Conservation (phyloP, 345 rosid genomes). For the Brassica carinata region DNA sequence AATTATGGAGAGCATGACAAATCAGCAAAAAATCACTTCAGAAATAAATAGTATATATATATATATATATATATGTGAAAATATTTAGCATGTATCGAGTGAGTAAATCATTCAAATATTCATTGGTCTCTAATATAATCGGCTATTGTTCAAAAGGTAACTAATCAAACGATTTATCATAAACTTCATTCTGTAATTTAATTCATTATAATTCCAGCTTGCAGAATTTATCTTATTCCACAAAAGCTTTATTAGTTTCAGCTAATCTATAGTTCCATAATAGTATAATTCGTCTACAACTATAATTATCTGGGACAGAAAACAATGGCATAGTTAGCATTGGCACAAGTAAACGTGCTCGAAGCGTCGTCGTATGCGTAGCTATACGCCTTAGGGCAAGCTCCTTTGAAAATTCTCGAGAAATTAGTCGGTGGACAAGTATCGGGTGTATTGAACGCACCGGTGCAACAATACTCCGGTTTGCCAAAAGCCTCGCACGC, state of each 20-base stretch:
- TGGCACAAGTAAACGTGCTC: conserved; percentile 74
- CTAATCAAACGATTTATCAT: too few species aligned
- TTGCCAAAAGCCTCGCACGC: conserved; percentile 72
- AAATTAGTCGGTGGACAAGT: conserved; percentile 71
- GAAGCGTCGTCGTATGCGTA: conserved; percentile 91
- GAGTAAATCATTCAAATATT: too few species aligned
- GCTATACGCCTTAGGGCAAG: conserved; percentile 88
- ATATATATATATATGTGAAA: too few species aligned
- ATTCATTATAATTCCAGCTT: too few species aligned
- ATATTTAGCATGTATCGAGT: too few species aligned
- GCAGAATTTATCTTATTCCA: background rate
- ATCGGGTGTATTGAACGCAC: conserved; percentile 54
- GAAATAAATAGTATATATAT: too few species aligned
- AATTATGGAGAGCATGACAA: too few species aligned
- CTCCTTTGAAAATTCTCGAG: conserved; percentile 69
- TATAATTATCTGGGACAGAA: conserved; percentile 49
- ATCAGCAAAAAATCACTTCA: too few species aligned
- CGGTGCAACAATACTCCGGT: conserved; percentile 85
- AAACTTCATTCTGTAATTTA: too few species aligned
- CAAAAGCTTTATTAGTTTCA: background rate
- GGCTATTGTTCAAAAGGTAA: too few species aligned
- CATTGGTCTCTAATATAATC: too few species aligned
- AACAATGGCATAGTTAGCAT: conserved; percentile 67
- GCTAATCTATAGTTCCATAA: background rate
- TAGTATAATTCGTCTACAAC: background rate